A percentile compares a stretch with the other conserved stretches of the same genome.
Evolutionary conservation across 164 flowering plant genomes (phyloP).

Genomic region (Magnolia sinica): DNA sequence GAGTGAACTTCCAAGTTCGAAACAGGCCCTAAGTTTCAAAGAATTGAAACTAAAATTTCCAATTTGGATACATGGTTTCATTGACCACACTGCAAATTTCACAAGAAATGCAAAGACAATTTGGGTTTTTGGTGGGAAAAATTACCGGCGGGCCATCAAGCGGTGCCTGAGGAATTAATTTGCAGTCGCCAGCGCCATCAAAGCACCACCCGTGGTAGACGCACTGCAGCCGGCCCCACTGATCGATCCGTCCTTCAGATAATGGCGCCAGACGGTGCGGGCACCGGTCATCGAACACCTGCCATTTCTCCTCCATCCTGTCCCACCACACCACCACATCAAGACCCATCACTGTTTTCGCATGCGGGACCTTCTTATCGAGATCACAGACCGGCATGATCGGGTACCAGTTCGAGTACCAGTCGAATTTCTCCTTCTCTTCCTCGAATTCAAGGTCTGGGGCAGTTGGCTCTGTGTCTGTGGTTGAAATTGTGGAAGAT

Average conservation of each 20-base stretch:
- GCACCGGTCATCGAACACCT: conserved; percentile 79
- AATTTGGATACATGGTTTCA: neutral
- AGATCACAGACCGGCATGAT: conserved; percentile 72
- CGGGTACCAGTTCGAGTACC: conserved; percentile 85
- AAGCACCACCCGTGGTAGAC: conserved; percentile 99
- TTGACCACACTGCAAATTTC: neutral
- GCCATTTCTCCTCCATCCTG: conserved; percentile 63
- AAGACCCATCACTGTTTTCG: conserved; percentile 69
- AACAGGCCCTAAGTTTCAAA: neutral
- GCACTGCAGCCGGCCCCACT: conserved; percentile 89
- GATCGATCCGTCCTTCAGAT: conserved; percentile 89
- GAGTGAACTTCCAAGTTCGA: too few species aligned
- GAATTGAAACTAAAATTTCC: neutral
- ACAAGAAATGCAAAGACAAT: neutral
- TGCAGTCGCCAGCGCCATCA: conserved; percentile 78
- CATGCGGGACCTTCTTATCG: conserved; percentile 83
- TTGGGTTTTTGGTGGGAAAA: neutral
- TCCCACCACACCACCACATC: conserved; percentile 98
- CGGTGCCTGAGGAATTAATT: conserved; percentile 88
- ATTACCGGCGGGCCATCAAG: conserved; percentile 79
- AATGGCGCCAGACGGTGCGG: conserved; percentile 95
- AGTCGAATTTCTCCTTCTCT: conserved; percentile 55
- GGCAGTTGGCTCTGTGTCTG: conserved; percentile 25
- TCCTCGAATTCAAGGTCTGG: conserved; percentile 7
- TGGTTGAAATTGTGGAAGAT: conserved; percentile 22